These are phyloP conservation scores for Pythium oligandrum DNA, from an alignment of 352 stramenopile species.

Conservation along the genomic window DNA sequence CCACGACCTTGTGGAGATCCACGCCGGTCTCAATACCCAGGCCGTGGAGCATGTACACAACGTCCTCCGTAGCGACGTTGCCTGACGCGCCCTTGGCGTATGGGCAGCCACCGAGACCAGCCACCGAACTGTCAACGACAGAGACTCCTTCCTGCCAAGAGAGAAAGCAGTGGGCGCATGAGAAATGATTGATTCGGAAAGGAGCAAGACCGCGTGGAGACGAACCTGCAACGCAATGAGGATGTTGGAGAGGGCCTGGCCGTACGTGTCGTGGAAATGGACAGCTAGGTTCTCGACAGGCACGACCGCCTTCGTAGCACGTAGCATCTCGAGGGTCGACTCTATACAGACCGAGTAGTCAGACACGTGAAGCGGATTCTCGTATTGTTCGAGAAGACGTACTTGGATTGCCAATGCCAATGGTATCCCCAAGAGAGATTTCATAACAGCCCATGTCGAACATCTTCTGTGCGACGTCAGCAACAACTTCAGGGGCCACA, in stretches of 20 bases:
- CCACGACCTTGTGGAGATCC: slow-evolving; percentile 90
- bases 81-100: slow-evolving; percentile 95
- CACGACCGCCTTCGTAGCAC: slow-evolving; percentile 69
- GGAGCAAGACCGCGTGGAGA: not conserved
- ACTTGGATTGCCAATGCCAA: slow-evolving; percentile 89
- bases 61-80: slow-evolving; percentile 97
- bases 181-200: not conserved
- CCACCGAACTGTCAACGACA: slow-evolving; percentile 94
- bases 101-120: slow-evolving; percentile 94
- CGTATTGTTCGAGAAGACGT: not conserved
- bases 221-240: slow-evolving; percentile 82
- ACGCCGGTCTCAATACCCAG: slow-evolving; percentile 94
- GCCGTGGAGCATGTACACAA: slow-evolving; percentile 97
- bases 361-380: too few species aligned
- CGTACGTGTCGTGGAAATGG: slow-evolving; percentile 98
- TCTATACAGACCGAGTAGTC: slow-evolving; percentile 19
- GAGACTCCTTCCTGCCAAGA: slow-evolving; percentile 78
- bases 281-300: slow-evolving; percentile 88
- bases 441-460: slow-evolving; percentile 95
- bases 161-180: not conserved
- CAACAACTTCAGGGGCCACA: slow-evolving; percentile 82
- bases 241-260: slow-evolving; percentile 95
- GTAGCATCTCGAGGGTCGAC: slow-evolving; percentile 80
- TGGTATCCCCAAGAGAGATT: slow-evolving; percentile 93
- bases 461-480: slow-evolving; percentile 74